These are phyloP conservation scores for Botrytis pseudocinerea DNA, from an alignment of 2,329 filamentous ascomycete genomes.

Conservation along the genomic window DNA sequence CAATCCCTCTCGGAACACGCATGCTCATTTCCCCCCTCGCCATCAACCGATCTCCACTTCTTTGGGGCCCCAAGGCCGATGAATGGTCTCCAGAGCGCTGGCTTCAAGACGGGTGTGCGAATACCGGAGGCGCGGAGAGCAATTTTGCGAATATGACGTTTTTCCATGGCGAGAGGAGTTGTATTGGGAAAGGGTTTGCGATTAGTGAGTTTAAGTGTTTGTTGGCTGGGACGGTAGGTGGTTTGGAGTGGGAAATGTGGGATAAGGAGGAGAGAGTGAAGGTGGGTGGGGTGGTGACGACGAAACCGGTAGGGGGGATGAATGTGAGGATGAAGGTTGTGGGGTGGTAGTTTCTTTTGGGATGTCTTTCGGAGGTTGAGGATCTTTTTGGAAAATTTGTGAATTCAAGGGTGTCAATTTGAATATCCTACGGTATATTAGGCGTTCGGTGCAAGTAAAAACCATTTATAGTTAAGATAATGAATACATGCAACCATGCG, in stretches of 20 bases:
- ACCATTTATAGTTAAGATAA: not conserved
- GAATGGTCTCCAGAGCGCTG: conserved; percentile 63
- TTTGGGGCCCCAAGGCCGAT: conserved; percentile 62
- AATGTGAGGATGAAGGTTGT: conserved; percentile 20
- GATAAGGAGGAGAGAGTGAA: conserved; percentile 46
- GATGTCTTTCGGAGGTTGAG: too few relatives aligned
- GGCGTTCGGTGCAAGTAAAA: not conserved
- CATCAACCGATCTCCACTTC: conserved; percentile 54
- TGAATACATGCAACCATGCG: not conserved
- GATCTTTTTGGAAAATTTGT: not conserved
- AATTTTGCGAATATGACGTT: conserved; percentile 83
- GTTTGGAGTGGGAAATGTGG: conserved; percentile 37
- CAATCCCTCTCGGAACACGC: conserved; percentile 58
- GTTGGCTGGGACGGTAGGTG: conserved; percentile 1
- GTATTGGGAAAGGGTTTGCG: conserved; percentile 80
- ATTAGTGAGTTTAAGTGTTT: conserved; percentile 64
- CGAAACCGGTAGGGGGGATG: conserved; percentile 22
- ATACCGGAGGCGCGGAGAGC: conserved; percentile 66
- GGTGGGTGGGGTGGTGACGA: conserved; percentile 56
- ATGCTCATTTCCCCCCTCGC: conserved; percentile 56
- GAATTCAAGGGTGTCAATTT: not conserved
- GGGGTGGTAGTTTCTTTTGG: not conserved
- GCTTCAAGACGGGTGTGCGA: conserved; percentile 40
- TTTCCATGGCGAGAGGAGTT: conserved; percentile 79
- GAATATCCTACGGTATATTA: not conserved